phyloP scores from a whole-genome alignment of 495 filamentous ascomycete genomes.

The Massariosphaeria phaeospora region DNA sequence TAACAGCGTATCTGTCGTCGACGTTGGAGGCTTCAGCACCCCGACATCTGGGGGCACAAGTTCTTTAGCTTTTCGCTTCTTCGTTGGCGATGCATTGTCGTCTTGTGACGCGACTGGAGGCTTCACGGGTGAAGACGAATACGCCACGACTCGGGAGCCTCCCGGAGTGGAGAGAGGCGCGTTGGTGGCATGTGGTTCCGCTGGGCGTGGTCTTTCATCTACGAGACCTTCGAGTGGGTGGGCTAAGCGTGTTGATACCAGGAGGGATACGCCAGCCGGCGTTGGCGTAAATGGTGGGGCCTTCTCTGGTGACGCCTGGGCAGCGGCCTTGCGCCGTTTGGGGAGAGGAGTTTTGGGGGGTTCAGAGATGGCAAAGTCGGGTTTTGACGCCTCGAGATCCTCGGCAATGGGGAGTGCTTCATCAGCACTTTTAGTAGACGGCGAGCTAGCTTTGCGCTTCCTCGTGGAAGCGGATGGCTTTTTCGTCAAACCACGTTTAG shows the following conservation, averaged over 20 bases:
- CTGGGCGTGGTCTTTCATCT: constrained; percentile 50
- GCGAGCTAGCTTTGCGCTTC: constrained; percentile 22
- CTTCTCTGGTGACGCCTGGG: neutral
- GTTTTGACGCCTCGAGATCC: neutral
- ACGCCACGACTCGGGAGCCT: constrained; percentile 63
- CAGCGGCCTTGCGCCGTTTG: constrained; percentile 19
- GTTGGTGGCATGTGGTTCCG: constrained; percentile 62
- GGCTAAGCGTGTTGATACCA: neutral
- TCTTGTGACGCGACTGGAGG: constrained; percentile 6
- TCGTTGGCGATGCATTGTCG: constrained; percentile 52
- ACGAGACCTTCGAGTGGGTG: neutral
- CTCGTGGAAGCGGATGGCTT: constrained; percentile 8
- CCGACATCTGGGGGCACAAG: constrained; percentile 16
- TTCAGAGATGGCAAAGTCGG: constrained; percentile 28
- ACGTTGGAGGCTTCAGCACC: constrained; percentile 45
- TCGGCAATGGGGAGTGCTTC: neutral
- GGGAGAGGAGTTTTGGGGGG: constrained; percentile 9
- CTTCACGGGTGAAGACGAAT: constrained; percentile 33
- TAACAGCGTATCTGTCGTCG: constrained; percentile 69
- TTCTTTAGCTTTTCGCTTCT: constrained; percentile 33
- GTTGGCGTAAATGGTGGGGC: constrained; percentile 22
- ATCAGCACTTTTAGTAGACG: neutral
- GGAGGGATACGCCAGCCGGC: constrained; percentile 11
- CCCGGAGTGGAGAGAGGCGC: constrained; percentile 74
- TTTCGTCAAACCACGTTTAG: neutral